Conservation (phyloP, 352 stramenopile species). For the Pythium sp. region DNA sequence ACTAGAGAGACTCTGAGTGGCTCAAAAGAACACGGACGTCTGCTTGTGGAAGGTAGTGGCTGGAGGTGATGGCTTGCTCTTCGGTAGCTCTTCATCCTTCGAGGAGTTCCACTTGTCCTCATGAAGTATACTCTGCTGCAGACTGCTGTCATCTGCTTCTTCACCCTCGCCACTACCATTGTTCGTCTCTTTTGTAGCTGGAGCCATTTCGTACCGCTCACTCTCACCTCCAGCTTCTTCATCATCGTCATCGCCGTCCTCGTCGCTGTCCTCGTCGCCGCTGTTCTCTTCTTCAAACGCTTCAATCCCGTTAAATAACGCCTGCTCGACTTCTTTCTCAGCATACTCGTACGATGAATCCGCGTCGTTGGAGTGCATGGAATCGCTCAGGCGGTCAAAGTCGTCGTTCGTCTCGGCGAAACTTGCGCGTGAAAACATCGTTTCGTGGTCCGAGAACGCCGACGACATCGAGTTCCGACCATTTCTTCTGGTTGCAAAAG, state of each 20-base stretch:
- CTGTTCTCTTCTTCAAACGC: conserved; percentile 24
- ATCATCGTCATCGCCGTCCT: background rate
- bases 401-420: conserved; percentile 32
- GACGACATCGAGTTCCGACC: conserved; percentile 17
- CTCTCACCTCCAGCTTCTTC: background rate
- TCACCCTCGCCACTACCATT: background rate
- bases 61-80: background rate
- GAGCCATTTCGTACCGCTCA: background rate
- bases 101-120: background rate
- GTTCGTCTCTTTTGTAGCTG: background rate
- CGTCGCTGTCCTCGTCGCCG: conserved; percentile 10
- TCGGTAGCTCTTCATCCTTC: background rate
- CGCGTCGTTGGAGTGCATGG: conserved; percentile 14
- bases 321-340: background rate
- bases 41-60: conserved; percentile 12
- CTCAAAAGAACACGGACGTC: conserved; percentile 20
- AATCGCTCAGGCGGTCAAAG: conserved; percentile 29
- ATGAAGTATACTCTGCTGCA: background rate
- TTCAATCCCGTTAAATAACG: conserved; percentile 14
- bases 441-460: conserved; percentile 38
- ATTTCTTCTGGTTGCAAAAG: background rate
- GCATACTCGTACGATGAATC: conserved; percentile 9
- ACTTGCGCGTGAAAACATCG: conserved; percentile 41
- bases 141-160: background rate
- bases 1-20: background rate